Conservation (phyloP, 768 basidiomycete species). For the Kwoniella mangroviensis region DNA sequence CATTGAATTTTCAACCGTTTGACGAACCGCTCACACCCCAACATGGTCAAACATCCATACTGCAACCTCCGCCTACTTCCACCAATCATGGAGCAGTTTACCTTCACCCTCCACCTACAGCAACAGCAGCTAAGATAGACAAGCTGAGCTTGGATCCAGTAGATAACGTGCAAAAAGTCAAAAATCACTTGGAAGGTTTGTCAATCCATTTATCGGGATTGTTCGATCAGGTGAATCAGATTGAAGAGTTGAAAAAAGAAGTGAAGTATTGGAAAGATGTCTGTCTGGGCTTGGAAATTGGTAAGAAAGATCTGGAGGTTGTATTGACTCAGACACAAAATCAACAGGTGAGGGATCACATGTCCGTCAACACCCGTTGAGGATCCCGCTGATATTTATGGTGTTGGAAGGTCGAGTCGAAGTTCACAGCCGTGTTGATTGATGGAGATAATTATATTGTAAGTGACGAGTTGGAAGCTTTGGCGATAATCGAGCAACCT, state of each 20-base stretch:
- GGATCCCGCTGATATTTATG: too few species aligned
- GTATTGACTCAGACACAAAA: slow-evolving; percentile 14
- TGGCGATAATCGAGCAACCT: not conserved
- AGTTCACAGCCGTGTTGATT: slow-evolving; percentile 42
- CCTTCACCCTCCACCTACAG: slow-evolving; percentile 9
- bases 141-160: not conserved
- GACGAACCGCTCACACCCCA: slow-evolving; percentile 11
- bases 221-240: slow-evolving; percentile 30
- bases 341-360: slow-evolving; percentile 14
- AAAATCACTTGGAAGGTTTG: slow-evolving; percentile 28
- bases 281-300: slow-evolving; percentile 29
- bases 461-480: slow-evolving; percentile 4
- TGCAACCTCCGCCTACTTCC: not conserved
- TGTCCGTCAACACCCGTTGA: too few species aligned
- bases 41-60: slow-evolving; percentile 7
- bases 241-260: slow-evolving; percentile 39
- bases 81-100: not conserved
- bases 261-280: slow-evolving; percentile 38
- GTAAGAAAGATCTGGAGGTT: slow-evolving; percentile 23
- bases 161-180: slow-evolving; percentile 24
- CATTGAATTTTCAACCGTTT: slow-evolving; percentile 18
- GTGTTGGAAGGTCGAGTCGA: slow-evolving; percentile 8
- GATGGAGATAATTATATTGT: slow-evolving; percentile 51
- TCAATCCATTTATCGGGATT: slow-evolving; percentile 24
- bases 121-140: not conserved